Evolutionary conservation across 2,329 filamentous ascomycete genomes (phyloP).

Genomic region (Alternaria longipes): DNA sequence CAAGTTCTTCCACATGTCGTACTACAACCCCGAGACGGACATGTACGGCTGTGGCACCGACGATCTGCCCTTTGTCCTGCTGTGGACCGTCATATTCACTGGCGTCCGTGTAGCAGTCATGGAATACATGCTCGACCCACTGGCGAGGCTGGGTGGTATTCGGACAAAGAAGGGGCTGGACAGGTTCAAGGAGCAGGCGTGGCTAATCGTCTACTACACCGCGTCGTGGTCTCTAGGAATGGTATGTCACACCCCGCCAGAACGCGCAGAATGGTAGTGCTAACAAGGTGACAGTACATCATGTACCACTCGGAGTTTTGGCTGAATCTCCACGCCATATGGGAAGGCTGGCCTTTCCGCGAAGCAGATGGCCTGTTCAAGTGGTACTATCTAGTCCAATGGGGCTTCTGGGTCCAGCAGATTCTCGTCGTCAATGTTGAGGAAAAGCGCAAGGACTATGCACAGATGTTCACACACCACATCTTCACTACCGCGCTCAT

Average conservation of each 20-base stretch:
- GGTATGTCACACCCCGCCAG: slow-evolving; percentile 67
- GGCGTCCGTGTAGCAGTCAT: slow-evolving; percentile 84
- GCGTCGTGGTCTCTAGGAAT: slow-evolving; percentile 85
- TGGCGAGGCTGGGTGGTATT: slow-evolving; percentile 77
- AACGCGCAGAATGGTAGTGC: slow-evolving; percentile 6
- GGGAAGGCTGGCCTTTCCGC: slow-evolving; percentile 84
- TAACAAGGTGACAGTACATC: slow-evolving; percentile 69
- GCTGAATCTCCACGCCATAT: slow-evolving; percentile 78
- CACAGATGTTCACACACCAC: slow-evolving; percentile 96
- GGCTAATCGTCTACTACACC: slow-evolving; percentile 84
- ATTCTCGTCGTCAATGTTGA: slow-evolving; percentile 95
- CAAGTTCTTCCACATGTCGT: slow-evolving; percentile 88
- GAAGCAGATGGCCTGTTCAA: slow-evolving; percentile 80
- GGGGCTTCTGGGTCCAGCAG: slow-evolving; percentile 94
- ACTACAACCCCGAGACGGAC: slow-evolving; percentile 74
- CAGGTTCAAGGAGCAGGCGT: slow-evolving; percentile 93
- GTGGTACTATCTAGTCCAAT: slow-evolving; percentile 88
- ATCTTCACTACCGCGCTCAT: slow-evolving; percentile 87
- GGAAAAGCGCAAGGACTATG: slow-evolving; percentile 91
- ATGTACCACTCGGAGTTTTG: slow-evolving; percentile 81
- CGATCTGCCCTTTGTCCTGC: slow-evolving; percentile 79
- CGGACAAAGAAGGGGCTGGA: slow-evolving; percentile 77
- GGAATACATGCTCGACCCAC: slow-evolving; percentile 84
- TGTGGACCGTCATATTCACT: slow-evolving; percentile 85
- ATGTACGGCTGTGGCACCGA: slow-evolving; percentile 80